Evolutionary conservation across 257 asterid genomes (phyloP), one percentile per base, ranked within the genome.

Genomic region (Rubia yunnanensis): DNA sequence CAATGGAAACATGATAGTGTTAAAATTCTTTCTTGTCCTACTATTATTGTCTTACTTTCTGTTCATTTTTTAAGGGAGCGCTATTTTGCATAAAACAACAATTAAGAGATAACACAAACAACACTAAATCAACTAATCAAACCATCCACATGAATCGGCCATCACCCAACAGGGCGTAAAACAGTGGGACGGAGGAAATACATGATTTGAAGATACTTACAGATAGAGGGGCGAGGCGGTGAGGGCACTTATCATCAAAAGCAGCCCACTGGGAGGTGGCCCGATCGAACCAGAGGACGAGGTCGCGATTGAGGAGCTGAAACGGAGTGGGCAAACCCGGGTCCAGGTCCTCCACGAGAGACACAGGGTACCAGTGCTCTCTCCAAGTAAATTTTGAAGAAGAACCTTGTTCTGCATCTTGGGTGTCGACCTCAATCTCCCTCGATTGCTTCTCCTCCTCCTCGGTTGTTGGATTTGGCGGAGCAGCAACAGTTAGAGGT

Each of bases 301-400:
- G 83, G 69, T 94, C 97, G 18, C 97, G 83, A 70, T 94, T 94
- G 38, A 94, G 89, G 27, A 94, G 92, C 79, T 94, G 99, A 70
- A 90, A 94, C 15, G 97, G 95, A 70, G 95, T 88, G 5, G 99
- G 96, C 72, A 81, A 64, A 64, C 77, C 77, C 3, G 91, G 86
- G 73, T 94, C 94, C 0, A 94, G 95, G 70, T 92, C 99, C 73
- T 92, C 97, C 1, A 90, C 78, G 22, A 92, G 87, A 65, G 99
- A 90, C 65, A 92, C 97, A 1, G 97, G 97, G 75, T 92, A 92
- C 99, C 99, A 92, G 46, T 90, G 95, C 69, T 90, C 97, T 66
- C 96, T 80, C 99, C 99, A 90, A 7, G 91, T 83, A 72, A 94
- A 94, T 44, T 88, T 89, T 2, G 83, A 71, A 0, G 86, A 78